phyloP scores from a whole-genome alignment of 1,284 basidiomycete genomes.

The Ceratobasidium sp. region DNA sequence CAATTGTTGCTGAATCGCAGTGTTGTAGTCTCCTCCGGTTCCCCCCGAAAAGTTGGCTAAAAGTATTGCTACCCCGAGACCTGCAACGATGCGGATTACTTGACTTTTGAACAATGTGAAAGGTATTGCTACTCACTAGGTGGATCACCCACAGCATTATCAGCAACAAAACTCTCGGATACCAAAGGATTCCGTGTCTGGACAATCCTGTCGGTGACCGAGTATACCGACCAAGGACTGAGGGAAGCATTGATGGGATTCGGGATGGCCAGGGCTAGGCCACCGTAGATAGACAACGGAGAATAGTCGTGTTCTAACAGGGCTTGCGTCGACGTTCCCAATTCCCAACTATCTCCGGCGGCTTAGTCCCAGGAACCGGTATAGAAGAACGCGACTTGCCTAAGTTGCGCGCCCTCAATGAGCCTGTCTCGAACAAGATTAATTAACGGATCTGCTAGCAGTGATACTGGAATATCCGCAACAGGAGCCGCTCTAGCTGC shows the following conservation, averaged over 20 bases:
- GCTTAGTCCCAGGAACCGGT: neutral
- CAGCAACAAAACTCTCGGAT: constrained; percentile 35
- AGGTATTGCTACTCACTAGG: constrained; percentile 22
- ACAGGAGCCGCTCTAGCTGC: constrained; percentile 13
- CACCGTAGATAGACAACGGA: constrained; percentile 35
- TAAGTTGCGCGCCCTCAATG: constrained; percentile 20
- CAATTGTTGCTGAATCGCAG: constrained; percentile 42
- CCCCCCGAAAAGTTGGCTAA: constrained; percentile 43
- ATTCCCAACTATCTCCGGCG: constrained; percentile 17
- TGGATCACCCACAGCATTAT: constrained; percentile 43
- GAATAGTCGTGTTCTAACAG: constrained; percentile 42
- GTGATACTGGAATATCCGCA: constrained; percentile 13
- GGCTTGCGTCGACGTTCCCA: constrained; percentile 30
- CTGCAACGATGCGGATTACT: constrained; percentile 4
- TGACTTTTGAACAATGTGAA: neutral
- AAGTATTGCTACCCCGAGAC: constrained; percentile 42
- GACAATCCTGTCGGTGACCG: constrained; percentile 39
- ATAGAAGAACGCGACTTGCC: neutral
- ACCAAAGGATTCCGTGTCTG: constrained; percentile 27
- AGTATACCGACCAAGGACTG: constrained; percentile 33
- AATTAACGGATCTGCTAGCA: constrained; percentile 8
- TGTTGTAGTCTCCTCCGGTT: constrained; percentile 37
- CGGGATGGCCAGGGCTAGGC: constrained; percentile 26
- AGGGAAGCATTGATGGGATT: constrained; percentile 32
- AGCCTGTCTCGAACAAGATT: constrained; percentile 32